A percentile compares a stretch with the other conserved stretches of the same genome.
Evolutionary conservation across 371 early-diverging fungal genomes (phyloP).

Genomic region (Choanephora cucurbitarum): DNA sequence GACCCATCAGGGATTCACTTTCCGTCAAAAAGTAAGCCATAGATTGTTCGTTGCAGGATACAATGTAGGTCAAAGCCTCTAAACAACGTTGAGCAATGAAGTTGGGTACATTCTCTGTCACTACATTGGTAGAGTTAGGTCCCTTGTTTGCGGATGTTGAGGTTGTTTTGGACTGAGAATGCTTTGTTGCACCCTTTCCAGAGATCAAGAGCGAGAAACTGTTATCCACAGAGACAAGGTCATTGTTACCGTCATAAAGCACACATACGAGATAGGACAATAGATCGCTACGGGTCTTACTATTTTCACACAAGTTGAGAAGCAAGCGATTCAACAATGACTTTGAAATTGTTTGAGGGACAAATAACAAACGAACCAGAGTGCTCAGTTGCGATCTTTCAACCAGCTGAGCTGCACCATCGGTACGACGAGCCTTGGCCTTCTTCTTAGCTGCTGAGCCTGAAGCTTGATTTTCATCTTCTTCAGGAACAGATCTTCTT

Average conservation of each 20-base stretch:
- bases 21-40: constrained; percentile 76
- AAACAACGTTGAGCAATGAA: constrained; percentile 86
- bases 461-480: constrained; percentile 12
- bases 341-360: constrained; percentile 76
- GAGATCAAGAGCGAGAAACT: constrained; percentile 79
- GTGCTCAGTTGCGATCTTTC: constrained; percentile 82
- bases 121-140: constrained; percentile 8
- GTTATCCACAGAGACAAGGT: constrained; percentile 76
- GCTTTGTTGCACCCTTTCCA: constrained; percentile 42
- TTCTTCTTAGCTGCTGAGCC: constrained; percentile 42
- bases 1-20: constrained; percentile 60
- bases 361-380: constrained; percentile 81
- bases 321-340: constrained; percentile 72
- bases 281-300: constrained; percentile 82
- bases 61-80: constrained; percentile 78
- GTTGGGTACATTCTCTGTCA: constrained; percentile 69
- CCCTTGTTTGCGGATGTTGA: constrained; percentile 1
- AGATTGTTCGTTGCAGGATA: constrained; percentile 66
- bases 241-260: constrained; percentile 81
- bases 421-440: constrained; percentile 38
- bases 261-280: constrained; percentile 85
- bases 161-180: constrained; percentile 4
- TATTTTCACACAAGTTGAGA: constrained; percentile 90
- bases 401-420: constrained; percentile 78
- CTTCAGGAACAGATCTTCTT: constrained; percentile 17